These are phyloP conservation scores for Phialophora expanda DNA, from an alignment of 2,329 filamentous ascomycete genomes.

Conservation along the genomic window DNA sequence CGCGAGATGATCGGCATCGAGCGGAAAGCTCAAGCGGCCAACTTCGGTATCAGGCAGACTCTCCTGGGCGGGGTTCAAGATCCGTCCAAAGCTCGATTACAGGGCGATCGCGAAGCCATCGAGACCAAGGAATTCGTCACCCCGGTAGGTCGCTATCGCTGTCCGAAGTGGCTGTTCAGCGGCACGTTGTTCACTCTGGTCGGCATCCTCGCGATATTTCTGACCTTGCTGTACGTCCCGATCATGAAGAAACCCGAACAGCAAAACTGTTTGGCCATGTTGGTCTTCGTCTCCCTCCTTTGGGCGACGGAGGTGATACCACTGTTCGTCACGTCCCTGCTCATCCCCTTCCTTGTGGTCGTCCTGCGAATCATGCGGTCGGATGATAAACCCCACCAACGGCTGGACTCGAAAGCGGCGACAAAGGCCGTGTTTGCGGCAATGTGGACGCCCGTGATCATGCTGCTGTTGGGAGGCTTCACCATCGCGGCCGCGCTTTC, in stretches of 20 bases:
- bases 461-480: constrained; percentile 94
- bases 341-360: constrained; percentile 92
- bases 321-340: constrained; percentile 91
- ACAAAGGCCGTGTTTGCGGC: constrained; percentile 85
- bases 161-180: constrained; percentile 83
- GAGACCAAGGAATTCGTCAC: constrained; percentile 73
- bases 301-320: constrained; percentile 99
- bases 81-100: constrained; percentile 70
- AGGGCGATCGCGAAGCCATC: constrained; percentile 74
- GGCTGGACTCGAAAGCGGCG: constrained; percentile 79
- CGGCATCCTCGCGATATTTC: constrained; percentile 72
- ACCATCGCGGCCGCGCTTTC: constrained; percentile 93
- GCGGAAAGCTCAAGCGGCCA: constrained; percentile 90
- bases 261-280: constrained; percentile 92
- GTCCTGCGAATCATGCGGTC: constrained; percentile 81
- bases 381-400: constrained; percentile 70
- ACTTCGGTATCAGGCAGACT: constrained; percentile 77
- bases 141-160: constrained; percentile 75
- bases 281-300: constrained; percentile 88
- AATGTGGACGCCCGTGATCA: constrained; percentile 99
- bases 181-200: constrained; percentile 79
- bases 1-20: constrained; percentile 98
- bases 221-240: constrained; percentile 73
- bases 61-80: constrained; percentile 77
- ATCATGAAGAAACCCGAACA: constrained; percentile 88